Base-by-base conservation (phyloP, 106 monocot genomes). In the Acorus gramineus region DNA sequence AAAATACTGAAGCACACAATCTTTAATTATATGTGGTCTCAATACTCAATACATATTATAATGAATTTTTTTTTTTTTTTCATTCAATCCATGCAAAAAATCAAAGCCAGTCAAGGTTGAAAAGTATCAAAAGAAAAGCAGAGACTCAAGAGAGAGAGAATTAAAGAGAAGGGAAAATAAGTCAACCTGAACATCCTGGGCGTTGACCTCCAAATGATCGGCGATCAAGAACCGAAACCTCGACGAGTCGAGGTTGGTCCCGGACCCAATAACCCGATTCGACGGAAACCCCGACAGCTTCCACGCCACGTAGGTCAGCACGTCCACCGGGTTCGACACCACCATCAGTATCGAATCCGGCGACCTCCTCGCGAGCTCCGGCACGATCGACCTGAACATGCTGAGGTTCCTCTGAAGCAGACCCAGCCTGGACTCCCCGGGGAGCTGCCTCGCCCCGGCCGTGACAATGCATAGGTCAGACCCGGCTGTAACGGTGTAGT, bases 231-330 rank as follows among this genome's bases (percentile, higher is more conserved):
- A 86, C 2, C 93, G 64, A 52, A 93, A 93, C 51, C 93, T 58
- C 2, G 89, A 89, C 6, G 89, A 84, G 55, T 93, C 93, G 8
- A 93, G 84, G 60, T 93, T 93, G 2, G 93, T 89, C 0, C 93
- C 93, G 3, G 89, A 89, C 4, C 93, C 89, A 13, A 93, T 89
- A 28, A 93, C 89, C 47, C 93, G 61, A 59, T 81, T 84, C 6
- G 89, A 63, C 3, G 89, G 89, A 64, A 93, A 93, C 2, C 89
- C 89, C 7, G 89, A 89, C 14, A 93, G 76, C 83, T 85, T 89
- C 93, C 89, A 93, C 0, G 93, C 76, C 4, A 89, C 72, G 56
- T 89, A 89, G 13, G 93, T 84, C 53, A 93, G 66, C 47, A 93
- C 76, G 50, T 93, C 93, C 3, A 93, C 93, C n/a, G 86, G 93